These are phyloP conservation scores for Xylaria sp. DNA, from an alignment of 2,329 filamentous ascomycete genomes.

Conservation along the genomic window DNA sequence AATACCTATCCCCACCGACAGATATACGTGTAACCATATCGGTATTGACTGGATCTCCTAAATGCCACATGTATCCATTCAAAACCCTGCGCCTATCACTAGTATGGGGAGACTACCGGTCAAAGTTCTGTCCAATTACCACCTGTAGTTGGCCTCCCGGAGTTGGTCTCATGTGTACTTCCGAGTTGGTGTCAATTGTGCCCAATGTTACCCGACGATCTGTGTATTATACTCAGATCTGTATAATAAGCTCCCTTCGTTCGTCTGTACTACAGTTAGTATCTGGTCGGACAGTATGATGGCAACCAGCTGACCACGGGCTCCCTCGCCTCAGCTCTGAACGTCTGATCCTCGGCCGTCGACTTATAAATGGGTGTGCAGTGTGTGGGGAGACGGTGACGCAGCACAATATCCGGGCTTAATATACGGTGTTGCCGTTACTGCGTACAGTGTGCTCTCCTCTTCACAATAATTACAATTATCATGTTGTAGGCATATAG, in stretches of 20 bases:
- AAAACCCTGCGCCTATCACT: constrained; percentile 34
- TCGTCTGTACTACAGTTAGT: constrained; percentile 1
- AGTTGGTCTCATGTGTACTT: constrained; percentile 2
- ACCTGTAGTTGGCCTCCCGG: constrained; percentile 9
- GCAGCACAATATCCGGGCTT: not conserved
- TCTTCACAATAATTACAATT: not conserved
- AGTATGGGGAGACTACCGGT: constrained; percentile 11
- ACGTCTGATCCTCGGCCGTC: constrained; percentile 11
- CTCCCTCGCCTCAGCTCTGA: constrained; percentile 1
- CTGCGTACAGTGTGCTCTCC: not conserved
- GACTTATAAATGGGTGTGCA: constrained; percentile 7
- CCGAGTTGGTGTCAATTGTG: constrained; percentile 23
- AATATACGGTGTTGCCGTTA: not conserved
- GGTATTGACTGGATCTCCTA: constrained; percentile 25
- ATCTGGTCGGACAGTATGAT: constrained; percentile 2
- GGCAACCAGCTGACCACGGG: constrained; percentile 1
- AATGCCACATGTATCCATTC: constrained; percentile 49
- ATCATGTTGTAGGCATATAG: too few species aligned
- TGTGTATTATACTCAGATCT: constrained; percentile 7
- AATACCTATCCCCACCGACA: constrained; percentile 16
- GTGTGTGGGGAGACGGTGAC: constrained; percentile 1
- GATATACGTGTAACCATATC: constrained; percentile 24
- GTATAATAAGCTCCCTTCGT: constrained; percentile 17
- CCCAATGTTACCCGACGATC: constrained; percentile 31
- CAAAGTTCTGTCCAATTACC: not conserved